Evolutionary conservation across 768 basidiomycete species (phyloP).

Genomic region (Hypsizygus marmoreus): DNA sequence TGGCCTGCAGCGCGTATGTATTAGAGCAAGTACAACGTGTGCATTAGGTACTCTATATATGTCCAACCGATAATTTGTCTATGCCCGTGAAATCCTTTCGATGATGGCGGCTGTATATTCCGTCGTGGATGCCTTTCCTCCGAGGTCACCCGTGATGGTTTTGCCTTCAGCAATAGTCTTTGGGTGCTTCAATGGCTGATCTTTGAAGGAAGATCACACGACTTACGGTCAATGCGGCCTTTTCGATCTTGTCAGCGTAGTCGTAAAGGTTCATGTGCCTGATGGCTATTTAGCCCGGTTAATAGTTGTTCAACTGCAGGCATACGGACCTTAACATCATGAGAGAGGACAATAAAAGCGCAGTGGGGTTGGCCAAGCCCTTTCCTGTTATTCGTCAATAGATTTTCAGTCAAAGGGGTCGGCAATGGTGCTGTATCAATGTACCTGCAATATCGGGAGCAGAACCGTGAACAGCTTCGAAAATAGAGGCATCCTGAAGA

Average conservation of each 20-base stretch:
- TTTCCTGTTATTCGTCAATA: constrained; percentile 53
- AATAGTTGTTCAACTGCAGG: background rate
- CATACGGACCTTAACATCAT: constrained; percentile 91
- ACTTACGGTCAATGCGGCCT: constrained; percentile 84
- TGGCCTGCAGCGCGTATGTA: constrained; percentile 5
- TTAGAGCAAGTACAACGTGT: constrained; percentile 9
- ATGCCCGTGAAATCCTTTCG: constrained; percentile 50
- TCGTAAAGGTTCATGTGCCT: constrained; percentile 93
- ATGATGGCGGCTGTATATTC: constrained; percentile 93
- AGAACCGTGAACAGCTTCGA: constrained; percentile 98
- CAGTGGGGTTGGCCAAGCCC: constrained; percentile 99
- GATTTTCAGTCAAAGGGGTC: constrained; percentile 1
- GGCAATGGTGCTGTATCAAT: constrained; percentile 18
- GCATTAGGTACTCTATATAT: constrained; percentile 14
- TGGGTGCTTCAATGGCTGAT: too few relatives aligned
- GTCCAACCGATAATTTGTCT: constrained; percentile 4
- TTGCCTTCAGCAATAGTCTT: constrained; percentile 98
- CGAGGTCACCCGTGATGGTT: constrained; percentile 92
- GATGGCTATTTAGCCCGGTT: constrained; percentile 1
- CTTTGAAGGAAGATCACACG: background rate
- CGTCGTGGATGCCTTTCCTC: constrained; percentile 86
- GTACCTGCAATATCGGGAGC: constrained; percentile 97
- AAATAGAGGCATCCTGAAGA: constrained; percentile 92
- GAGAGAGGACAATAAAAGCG: constrained; percentile 87
- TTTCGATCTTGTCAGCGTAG: constrained; percentile 87